phyloP scores from a whole-genome alignment of 129 eudicot species.

The Saussurea involucrata region DNA sequence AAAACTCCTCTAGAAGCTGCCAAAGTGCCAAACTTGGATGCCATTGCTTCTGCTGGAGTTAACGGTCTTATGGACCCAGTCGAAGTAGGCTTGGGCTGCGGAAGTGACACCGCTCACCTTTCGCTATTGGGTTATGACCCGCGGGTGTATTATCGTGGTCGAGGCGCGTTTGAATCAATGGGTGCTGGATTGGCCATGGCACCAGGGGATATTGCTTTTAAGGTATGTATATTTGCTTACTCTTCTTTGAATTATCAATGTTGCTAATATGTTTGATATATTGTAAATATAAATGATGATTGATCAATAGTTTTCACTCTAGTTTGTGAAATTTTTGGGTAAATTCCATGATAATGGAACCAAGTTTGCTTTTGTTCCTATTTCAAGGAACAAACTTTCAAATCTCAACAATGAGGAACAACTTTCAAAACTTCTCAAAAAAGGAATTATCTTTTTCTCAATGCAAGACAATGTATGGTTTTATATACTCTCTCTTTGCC shows the following conservation, averaged over 20 bases:
- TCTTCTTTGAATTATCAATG: neutral
- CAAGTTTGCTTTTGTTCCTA: no score
- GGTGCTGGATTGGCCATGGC: conserved; percentile 98
- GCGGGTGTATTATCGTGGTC: conserved; percentile 83
- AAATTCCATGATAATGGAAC: no score
- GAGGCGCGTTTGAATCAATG: conserved; percentile 97
- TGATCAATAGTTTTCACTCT: neutral
- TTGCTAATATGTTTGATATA: neutral
- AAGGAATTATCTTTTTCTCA: no score
- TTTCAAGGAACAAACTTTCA: no score
- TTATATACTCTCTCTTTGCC: no score
- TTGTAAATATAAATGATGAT: neutral
- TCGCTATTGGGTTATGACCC: conserved; percentile 91
- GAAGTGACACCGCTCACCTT: conserved; percentile 95
- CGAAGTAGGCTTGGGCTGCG: conserved; percentile 86
- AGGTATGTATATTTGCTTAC: conserved; percentile 37
- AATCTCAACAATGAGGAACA: no score
- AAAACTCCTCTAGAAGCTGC: conserved; percentile 87
- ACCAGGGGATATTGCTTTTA: conserved; percentile 96
- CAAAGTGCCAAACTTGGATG: conserved; percentile 67
- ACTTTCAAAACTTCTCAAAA: no score
- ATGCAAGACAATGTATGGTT: no score
- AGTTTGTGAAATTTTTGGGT: no score
- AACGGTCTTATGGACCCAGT: conserved; percentile 98
- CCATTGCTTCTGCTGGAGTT: conserved; percentile 88